Evolutionary conservation across 2,329 filamentous ascomycete genomes (phyloP).

Genomic region (Trichoderma lentiforme): DNA sequence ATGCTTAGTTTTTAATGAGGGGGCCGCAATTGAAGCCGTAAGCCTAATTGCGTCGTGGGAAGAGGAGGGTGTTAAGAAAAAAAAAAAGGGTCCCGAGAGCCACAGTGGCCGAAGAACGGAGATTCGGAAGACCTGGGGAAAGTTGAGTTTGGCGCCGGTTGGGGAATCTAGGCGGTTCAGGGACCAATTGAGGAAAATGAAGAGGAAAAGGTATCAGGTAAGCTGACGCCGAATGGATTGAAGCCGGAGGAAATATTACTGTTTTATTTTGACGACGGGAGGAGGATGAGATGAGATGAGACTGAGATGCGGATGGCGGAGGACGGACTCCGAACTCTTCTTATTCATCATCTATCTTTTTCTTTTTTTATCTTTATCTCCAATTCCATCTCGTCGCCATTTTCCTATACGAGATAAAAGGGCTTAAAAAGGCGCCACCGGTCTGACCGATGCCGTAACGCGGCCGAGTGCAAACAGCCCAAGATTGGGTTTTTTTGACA

Average conservation of each 20-base stretch:
- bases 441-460: not conserved
- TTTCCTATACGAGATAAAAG: not conserved
- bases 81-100: slow-evolving; percentile 4
- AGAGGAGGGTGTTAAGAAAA: not conserved
- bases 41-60: not conserved
- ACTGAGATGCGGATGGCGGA: not conserved
- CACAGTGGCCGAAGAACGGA: slow-evolving; percentile 1
- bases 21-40: not conserved
- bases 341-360: not conserved
- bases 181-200: not conserved
- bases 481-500: not conserved
- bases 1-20: too few relatives aligned
- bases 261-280: not conserved
- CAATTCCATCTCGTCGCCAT: not conserved
- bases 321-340: not conserved
- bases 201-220: not conserved
- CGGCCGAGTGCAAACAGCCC: not conserved
- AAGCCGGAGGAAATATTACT: not conserved
- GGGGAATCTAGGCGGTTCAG: not conserved
- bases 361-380: not conserved
- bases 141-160: not conserved
- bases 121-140: not conserved
- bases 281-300: not conserved
- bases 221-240: not conserved
- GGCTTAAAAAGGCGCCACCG: not conserved